Conservation (phyloP, 2,329 filamentous ascomycete species). For the Malbranchea cinnamomea region DNA sequence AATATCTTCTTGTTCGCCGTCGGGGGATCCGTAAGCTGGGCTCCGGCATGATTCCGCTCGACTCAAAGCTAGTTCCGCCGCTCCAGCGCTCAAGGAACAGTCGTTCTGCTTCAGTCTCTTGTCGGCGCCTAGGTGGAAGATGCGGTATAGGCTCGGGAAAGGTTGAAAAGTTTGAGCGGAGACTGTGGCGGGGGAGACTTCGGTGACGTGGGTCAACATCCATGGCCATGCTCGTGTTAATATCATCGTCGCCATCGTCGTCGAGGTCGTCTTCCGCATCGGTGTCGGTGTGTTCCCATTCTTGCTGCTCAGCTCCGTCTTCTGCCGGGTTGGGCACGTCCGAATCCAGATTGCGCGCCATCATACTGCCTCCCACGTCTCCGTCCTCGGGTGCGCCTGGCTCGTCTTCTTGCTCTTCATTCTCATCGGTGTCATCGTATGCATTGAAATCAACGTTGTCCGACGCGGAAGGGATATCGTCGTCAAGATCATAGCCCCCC, state of each 20-base stretch:
- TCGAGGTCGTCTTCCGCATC: slow-evolving; percentile 45
- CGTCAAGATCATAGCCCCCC: slow-evolving; percentile 37
- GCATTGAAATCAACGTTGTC: slow-evolving; percentile 38
- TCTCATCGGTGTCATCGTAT: slow-evolving; percentile 36
- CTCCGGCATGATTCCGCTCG: slow-evolving; percentile 21
- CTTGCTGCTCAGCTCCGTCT: slow-evolving; percentile 32
- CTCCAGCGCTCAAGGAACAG: slow-evolving; percentile 26
- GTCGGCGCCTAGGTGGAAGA: slow-evolving; percentile 15
- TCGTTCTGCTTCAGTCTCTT: slow-evolving; percentile 26
- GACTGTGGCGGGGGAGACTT: not conserved
- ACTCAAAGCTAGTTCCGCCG: slow-evolving; percentile 18
- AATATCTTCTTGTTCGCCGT: slow-evolving; percentile 3
- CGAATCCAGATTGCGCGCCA: slow-evolving; percentile 56
- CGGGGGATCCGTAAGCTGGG: slow-evolving; percentile 10
- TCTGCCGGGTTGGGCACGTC: slow-evolving; percentile 49
- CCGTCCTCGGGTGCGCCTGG: slow-evolving; percentile 11
- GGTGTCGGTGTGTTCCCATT: slow-evolving; percentile 66
- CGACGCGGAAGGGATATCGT: no score
- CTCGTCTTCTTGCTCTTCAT: slow-evolving; percentile 42
- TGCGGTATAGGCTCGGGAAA: slow-evolving; percentile 13
- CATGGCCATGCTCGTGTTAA: slow-evolving; percentile 11
- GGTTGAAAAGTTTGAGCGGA: slow-evolving; percentile 10
- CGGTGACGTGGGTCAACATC: no score
- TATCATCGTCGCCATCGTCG: slow-evolving; percentile 26
- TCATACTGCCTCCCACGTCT: slow-evolving; percentile 31